Evolutionary conservation across 176 grass and related monocot species (phyloP).

Genomic region (Eleusine indica): DNA sequence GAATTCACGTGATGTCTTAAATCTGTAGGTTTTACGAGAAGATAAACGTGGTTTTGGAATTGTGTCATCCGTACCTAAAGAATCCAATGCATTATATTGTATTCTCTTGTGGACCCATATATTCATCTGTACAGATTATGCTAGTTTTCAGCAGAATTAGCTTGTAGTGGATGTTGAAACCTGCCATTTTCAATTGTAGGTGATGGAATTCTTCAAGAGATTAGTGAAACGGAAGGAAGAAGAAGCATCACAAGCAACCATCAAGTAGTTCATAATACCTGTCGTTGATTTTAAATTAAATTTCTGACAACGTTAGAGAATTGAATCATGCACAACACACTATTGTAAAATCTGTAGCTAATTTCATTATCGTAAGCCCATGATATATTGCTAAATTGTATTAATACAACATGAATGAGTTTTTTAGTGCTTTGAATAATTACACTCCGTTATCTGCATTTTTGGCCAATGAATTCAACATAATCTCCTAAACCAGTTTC

Average conservation of each 20-base stretch:
- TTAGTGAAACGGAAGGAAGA: slow-evolving; percentile 52
- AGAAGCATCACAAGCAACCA: slow-evolving; percentile 23
- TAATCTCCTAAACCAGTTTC: not conserved
- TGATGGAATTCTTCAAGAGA: slow-evolving; percentile 50
- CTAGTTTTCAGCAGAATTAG: not conserved
- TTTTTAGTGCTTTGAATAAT: not conserved
- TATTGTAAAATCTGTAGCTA: not conserved
- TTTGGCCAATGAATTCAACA: not conserved
- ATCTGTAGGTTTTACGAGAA: slow-evolving; percentile 41
- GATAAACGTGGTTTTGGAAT: slow-evolving; percentile 55
- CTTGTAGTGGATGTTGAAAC: not conserved
- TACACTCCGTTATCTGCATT: not conserved
- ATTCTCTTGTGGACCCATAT: slow-evolving; percentile 50
- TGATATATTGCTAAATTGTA: not conserved
- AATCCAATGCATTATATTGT: slow-evolving; percentile 46
- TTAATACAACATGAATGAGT: not conserved
- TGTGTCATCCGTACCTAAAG: slow-evolving; percentile 55
- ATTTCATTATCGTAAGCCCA: slow-evolving; percentile 4
- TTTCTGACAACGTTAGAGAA: slow-evolving; percentile 26
- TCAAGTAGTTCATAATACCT: slow-evolving; percentile 17
- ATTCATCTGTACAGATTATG: not conserved
- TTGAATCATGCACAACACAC: not conserved
- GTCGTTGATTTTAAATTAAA: slow-evolving; percentile 1
- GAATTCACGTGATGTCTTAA: not conserved
- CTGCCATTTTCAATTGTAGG: slow-evolving; percentile 16